Conservation (phyloP, 2,329 filamentous ascomycete genomes). For the Plenodomus tracheiphilus region DNA sequence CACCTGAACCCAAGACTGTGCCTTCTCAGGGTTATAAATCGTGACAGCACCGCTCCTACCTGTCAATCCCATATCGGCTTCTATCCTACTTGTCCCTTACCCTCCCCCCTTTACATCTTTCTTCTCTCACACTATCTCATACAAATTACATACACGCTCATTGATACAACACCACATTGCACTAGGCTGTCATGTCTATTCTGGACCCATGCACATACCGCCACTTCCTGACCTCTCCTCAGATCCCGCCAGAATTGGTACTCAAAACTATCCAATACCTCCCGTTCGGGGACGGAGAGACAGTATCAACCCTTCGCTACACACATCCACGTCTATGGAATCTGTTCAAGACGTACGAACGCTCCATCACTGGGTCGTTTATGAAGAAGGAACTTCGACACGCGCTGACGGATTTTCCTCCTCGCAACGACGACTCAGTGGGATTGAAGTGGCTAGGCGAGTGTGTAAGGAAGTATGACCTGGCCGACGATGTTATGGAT, state of each 20-base stretch:
- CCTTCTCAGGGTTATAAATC: conserved; percentile 3
- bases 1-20: neutral
- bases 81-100: neutral
- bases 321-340: conserved; percentile 22
- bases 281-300: conserved; percentile 25
- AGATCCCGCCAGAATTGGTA: conserved; percentile 34
- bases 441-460: conserved; percentile 29
- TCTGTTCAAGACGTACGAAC: conserved; percentile 29
- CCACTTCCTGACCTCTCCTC: conserved; percentile 15
- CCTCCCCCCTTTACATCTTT: neutral
- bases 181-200: neutral
- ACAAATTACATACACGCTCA: neutral
- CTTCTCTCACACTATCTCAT: neutral
- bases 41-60: neutral
- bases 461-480: conserved; percentile 35
- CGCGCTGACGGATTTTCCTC: conserved; percentile 32
- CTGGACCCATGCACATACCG: neutral
- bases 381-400: conserved; percentile 31
- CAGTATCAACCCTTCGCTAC: conserved; percentile 18
- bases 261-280: conserved; percentile 30
- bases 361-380: conserved; percentile 28
- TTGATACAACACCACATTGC: conserved; percentile 11
- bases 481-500: conserved; percentile 37
- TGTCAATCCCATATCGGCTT: neutral
- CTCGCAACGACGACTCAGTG: conserved; percentile 4